Conservation (phyloP, 2,329 filamentous ascomycete species). For the Aplosporella prunicola region DNA sequence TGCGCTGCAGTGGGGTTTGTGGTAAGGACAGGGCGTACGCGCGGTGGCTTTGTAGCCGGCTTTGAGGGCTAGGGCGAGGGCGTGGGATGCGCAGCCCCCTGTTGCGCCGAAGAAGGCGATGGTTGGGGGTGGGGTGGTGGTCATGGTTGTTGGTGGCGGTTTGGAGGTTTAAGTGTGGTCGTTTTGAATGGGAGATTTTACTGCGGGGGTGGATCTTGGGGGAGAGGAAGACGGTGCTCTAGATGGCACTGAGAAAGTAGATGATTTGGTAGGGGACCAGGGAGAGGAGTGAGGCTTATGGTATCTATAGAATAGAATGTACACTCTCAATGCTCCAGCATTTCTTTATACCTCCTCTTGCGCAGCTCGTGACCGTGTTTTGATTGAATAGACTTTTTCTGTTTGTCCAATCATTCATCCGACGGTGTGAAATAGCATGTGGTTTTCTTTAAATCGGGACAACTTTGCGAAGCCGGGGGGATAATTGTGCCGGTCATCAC, state of each 20-base stretch:
- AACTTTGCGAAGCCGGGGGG: not conserved
- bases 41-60: constrained; percentile 38
- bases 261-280: not conserved
- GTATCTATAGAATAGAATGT: no score
- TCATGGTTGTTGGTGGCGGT: constrained; percentile 14
- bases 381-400: not conserved
- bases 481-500: constrained; percentile 6
- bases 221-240: no score
- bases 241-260: not conserved
- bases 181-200: not conserved
- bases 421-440: no score
- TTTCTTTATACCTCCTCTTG: constrained; percentile 1
- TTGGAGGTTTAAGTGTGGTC: no score
- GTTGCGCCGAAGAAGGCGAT: constrained; percentile 46
- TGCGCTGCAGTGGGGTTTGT: not conserved
- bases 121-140: constrained; percentile 20
- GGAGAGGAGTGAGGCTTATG: no score
- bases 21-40: constrained; percentile 14
- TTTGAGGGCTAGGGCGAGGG: constrained; percentile 36
- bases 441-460: not conserved
- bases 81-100: constrained; percentile 37
- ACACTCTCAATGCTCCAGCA: not conserved
- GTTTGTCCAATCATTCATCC: not conserved
- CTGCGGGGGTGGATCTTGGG: not conserved
- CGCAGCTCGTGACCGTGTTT: not conserved